phyloP scores from a whole-genome alignment of 2,329 filamentous ascomycete genomes.

The Myriangium duriaei region DNA sequence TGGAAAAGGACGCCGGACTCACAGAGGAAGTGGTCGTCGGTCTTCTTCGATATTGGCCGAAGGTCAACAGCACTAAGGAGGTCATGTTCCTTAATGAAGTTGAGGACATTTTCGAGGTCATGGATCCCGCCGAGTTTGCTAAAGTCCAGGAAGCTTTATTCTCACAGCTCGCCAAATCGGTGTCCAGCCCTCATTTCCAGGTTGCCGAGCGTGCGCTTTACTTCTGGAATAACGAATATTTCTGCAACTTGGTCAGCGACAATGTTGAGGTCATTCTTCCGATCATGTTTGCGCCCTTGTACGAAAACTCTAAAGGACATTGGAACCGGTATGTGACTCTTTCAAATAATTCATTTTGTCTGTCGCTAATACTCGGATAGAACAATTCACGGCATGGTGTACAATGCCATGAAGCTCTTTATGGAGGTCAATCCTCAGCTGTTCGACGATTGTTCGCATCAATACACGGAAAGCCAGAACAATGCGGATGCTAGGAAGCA shows the following conservation, averaged over 20 bases:
- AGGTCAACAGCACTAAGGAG: constrained; percentile 98
- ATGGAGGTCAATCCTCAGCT: constrained; percentile 99
- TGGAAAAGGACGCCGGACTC: constrained; percentile 92
- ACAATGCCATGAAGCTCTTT: constrained; percentile 99
- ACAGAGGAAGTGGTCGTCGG: constrained; percentile 97
- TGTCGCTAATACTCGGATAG: constrained; percentile 34
- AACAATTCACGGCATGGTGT: constrained; percentile 98
- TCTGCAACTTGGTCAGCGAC: constrained; percentile 97
- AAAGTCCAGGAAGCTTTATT: constrained; percentile 98
- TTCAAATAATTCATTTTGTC: neutral
- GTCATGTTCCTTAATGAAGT: constrained; percentile 99
- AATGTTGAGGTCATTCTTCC: constrained; percentile 97
- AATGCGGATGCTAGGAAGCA: constrained; percentile 75
- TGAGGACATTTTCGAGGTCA: constrained; percentile 98
- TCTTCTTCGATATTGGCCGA: constrained; percentile 92
- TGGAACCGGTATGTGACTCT: constrained; percentile 78
- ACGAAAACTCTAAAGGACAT: constrained; percentile 97
- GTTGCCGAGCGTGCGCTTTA: constrained; percentile 94
- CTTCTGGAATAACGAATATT: constrained; percentile 99
- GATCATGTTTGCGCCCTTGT: constrained; percentile 97
- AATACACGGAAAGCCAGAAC: constrained; percentile 94
- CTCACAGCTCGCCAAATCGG: constrained; percentile 93
- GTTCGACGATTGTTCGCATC: constrained; percentile 96
- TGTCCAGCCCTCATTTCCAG: constrained; percentile 97
- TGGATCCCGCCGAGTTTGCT: constrained; percentile 96